These are phyloP conservation scores for Colletotrichum sp. DNA, from an alignment of 2,329 filamentous ascomycete genomes.

Conservation along the genomic window DNA sequence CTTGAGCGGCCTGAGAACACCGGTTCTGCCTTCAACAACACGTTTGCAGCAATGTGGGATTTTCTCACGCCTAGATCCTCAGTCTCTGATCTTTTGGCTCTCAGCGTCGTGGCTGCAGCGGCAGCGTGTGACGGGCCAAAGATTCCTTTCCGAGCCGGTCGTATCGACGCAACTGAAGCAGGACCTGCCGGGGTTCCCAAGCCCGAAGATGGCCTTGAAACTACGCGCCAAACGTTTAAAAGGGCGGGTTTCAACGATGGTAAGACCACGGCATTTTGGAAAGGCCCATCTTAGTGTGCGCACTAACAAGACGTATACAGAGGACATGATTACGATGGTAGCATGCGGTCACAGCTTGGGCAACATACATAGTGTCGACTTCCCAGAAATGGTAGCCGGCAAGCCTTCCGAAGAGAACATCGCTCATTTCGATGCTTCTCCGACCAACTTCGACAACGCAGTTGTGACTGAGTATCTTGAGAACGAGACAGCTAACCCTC, in stretches of 20 bases:
- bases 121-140: conserved; percentile 24
- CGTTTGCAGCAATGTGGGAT: conserved; percentile 23
- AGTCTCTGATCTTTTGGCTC: conserved; percentile 34
- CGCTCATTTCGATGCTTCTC: conserved; percentile 36
- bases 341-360: conserved; percentile 28
- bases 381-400: conserved; percentile 23
- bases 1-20: conserved; percentile 29
- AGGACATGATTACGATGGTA: conserved; percentile 26
- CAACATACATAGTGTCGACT: conserved; percentile 26
- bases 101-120: conserved; percentile 28
- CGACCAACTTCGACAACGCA: conserved; percentile 25
- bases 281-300: not conserved
- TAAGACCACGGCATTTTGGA: not conserved
- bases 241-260: conserved; percentile 23
- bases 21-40: conserved; percentile 33
- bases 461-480: conserved; percentile 22
- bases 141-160: conserved; percentile 27
- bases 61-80: conserved; percentile 24
- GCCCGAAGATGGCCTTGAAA: conserved; percentile 24
- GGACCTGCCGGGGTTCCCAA: conserved; percentile 27
- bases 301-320: not conserved
- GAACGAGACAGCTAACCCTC: conserved; percentile 22
- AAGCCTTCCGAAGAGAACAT: conserved; percentile 28
- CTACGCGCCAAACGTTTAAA: conserved; percentile 23
- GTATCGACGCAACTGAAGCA: conserved; percentile 26